Percentiles rank a stretch among this genome's conserved stretches.
Conservation (phyloP, 495 filamentous ascomycete species). For the Neohortaea acidophila region DNA sequence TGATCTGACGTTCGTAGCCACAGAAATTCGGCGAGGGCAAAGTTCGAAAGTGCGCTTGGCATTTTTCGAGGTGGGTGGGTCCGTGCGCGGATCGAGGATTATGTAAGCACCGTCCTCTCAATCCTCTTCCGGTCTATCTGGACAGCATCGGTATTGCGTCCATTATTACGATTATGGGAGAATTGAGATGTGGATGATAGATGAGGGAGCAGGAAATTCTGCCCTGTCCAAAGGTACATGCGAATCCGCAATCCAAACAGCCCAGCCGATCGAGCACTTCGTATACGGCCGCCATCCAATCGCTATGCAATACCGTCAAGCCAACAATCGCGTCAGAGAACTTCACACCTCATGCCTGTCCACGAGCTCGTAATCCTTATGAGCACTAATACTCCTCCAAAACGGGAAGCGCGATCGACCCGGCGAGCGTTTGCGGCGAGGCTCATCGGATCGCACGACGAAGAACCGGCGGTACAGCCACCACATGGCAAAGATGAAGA, state of each 20-base stretch:
- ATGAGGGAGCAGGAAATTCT: no score
- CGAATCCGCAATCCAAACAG: background rate
- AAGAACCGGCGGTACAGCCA: slow-evolving; percentile 24
- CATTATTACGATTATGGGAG: no score
- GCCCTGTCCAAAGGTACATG: no score
- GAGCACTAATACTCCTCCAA: slow-evolving; percentile 19
- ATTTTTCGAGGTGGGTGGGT: no score
- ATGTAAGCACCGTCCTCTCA: no score
- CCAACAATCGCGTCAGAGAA: slow-evolving; percentile 7
- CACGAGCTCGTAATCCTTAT: slow-evolving; percentile 22
- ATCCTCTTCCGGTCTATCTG: no score
- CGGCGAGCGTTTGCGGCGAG: slow-evolving; percentile 10
- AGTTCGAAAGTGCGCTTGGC: no score
- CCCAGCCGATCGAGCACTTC: slow-evolving; percentile 4
- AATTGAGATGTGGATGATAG: no score
- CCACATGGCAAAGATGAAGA: slow-evolving; percentile 43
- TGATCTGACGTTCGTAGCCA: slow-evolving; percentile 4
- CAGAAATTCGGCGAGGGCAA: slow-evolving; percentile 7
- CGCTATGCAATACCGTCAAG: background rate
- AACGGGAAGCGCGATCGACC: slow-evolving; percentile 17
- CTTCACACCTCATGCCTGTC: slow-evolving; percentile 21
- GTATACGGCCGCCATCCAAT: background rate
- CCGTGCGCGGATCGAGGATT: no score
- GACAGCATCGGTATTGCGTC: no score
- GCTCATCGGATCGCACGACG: slow-evolving; percentile 1